Conservation (phyloP, 1,284 basidiomycete species). For the Hypsizygus ulmarius region DNA sequence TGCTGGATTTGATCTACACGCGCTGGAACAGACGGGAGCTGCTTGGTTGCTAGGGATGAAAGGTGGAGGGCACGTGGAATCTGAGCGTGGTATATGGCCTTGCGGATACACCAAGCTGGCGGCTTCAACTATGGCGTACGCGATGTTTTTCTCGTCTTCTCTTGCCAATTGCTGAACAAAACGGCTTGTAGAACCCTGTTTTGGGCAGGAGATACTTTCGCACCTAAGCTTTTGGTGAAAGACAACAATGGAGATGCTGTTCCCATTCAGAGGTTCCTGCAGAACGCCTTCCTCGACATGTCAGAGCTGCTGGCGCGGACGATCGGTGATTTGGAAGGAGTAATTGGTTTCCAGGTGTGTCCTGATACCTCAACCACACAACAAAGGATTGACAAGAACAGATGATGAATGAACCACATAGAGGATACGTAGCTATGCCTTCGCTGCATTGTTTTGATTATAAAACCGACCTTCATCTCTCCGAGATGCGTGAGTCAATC, state of each 20-base stretch:
- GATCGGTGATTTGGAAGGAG: slow-evolving; percentile 73
- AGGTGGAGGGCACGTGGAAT: slow-evolving; percentile 67
- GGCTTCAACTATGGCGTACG: slow-evolving; percentile 85
- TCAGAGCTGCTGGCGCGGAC: slow-evolving; percentile 69
- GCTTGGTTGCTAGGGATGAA: slow-evolving; percentile 82
- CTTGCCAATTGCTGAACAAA: not conserved
- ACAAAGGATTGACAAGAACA: slow-evolving; percentile 26
- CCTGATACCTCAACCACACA: not conserved
- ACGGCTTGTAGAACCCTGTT: slow-evolving; percentile 65
- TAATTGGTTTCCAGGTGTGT: slow-evolving; percentile 86
- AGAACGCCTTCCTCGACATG: slow-evolving; percentile 78
- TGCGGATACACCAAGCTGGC: slow-evolving; percentile 90
- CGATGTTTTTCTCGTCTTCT: slow-evolving; percentile 14
- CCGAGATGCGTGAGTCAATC: slow-evolving; percentile 66
- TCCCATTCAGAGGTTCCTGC: slow-evolving; percentile 81
- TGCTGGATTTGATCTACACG: slow-evolving; percentile 76
- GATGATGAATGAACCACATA: slow-evolving; percentile 96
- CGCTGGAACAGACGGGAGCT: slow-evolving; percentile 76
- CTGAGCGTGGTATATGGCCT: slow-evolving; percentile 83
- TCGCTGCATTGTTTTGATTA: slow-evolving; percentile 89
- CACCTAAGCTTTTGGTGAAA: slow-evolving; percentile 67
- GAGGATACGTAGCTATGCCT: slow-evolving; percentile 83
- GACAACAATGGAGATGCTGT: slow-evolving; percentile 47
- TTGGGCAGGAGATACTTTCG: slow-evolving; percentile 86
- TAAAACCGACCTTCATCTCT: slow-evolving; percentile 91